These are phyloP conservation scores for Starmerella powellii DNA, from an alignment of 805 yeast genomes.

Conservation along the genomic window DNA sequence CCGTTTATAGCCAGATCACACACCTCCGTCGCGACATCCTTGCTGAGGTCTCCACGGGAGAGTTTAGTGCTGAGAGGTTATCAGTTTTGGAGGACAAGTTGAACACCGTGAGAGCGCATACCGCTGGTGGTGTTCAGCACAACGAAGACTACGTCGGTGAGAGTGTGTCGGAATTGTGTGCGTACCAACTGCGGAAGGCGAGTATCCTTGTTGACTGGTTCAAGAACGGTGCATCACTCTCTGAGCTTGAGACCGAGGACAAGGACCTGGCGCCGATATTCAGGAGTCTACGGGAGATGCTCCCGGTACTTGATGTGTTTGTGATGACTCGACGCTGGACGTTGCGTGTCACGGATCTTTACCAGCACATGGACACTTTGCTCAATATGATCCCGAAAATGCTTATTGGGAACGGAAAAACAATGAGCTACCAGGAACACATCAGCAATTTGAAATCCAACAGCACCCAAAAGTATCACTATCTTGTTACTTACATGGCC, in stretches of 20 bases:
- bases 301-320: slow-evolving; percentile 65
- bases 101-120: slow-evolving; percentile 10
- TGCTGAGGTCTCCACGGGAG: slow-evolving; percentile 6
- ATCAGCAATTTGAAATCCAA: neutral
- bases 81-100: slow-evolving; percentile 6
- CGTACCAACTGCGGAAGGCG: slow-evolving; percentile 13
- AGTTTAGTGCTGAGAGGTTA: slow-evolving; percentile 4
- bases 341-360: slow-evolving; percentile 86
- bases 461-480: neutral
- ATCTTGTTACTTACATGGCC: slow-evolving; percentile 41
- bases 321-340: slow-evolving; percentile 96
- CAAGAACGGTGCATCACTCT: slow-evolving; percentile 25
- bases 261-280: slow-evolving; percentile 48
- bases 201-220: slow-evolving; percentile 12
- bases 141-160: no score
- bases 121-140: neutral
- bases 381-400: slow-evolving; percentile 57
- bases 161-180: no score
- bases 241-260: slow-evolving; percentile 24
- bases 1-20: slow-evolving; percentile 19
- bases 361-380: slow-evolving; percentile 63
- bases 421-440: neutral
- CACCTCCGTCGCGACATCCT: slow-evolving; percentile 23
- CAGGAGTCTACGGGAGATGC: slow-evolving; percentile 49
- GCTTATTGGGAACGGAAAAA: neutral